Evolutionary conservation across 257 asterid genomes (phyloP), one percentile per base, ranked within the genome.

Genomic region (Jacaranda mimosifolia): DNA sequence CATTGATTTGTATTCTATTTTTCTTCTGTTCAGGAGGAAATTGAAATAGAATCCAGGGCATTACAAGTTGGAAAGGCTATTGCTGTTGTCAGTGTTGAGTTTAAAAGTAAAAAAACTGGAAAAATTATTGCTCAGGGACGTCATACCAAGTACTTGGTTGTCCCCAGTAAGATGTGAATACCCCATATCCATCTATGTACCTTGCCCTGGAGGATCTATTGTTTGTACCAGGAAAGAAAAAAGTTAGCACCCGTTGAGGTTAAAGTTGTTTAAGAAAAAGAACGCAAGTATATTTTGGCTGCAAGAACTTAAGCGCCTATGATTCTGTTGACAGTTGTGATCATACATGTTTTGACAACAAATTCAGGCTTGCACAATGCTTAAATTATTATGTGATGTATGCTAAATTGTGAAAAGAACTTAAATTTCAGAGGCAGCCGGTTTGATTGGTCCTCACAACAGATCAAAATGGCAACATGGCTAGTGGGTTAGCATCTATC

Each of bases 91-190:
- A 90, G 87, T 18, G 97, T 94, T 1, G 98, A 92, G 68, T 71
- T 92, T 46, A 83, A 81, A 84, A 94, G 86, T 72, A 94, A 94
- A 73, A 83, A 77, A 80, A 88, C 92, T 0, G 96, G 97, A 26
- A 92, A 89, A 71, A 72, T 87, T 19, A 85, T 92, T 74, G 96
- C 97, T 75, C 96, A 90, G 77, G 97, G 98, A 17, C 96, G 97
- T 10, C 97, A 92, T 81, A 86, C 97, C 3, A 94, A 89, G 83
- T 94, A 92, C 80, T 70, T 92, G 75, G 86, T 74, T 49, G 77
- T 84, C 36, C 82, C 87, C 6, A 90, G 97, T 78, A 94, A 90
- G 84, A 56, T 94, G 43, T 94, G 84, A 94, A 62, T 19, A 52
- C 52, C 49, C 51, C 14, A 26, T 36, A 11, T 48, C 4, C 19